Base-by-base conservation (phyloP, 352 stramenopile species). In the Globisporangium orthogonon region DNA sequence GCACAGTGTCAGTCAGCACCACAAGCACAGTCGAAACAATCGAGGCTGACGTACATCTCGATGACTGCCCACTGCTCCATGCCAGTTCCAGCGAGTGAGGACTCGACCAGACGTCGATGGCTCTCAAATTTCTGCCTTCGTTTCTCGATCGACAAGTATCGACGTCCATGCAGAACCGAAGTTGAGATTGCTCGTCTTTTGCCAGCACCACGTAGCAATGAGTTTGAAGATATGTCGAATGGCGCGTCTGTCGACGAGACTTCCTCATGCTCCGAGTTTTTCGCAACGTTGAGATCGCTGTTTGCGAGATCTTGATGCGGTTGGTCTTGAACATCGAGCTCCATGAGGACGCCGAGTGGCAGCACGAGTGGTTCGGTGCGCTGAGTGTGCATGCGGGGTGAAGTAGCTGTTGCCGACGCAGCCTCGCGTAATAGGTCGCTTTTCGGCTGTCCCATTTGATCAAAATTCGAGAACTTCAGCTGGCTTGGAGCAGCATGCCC, bases 11-110 rank as follows among this genome's bases (percentile, higher is more conserved):
- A 56, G 43, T 45, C 7, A 15, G 3, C 15, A 1, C 11, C 29
- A 14, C 58, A 50, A 28, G 10, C 6, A 14, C 9, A 45, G 29
- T 5, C 3, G 4, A 14, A 29, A 40, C n/a, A 10, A 31, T 4
- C 17, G 28, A n/a, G 23, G 2, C 1, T 2, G 17, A 77, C 75
- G 51, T 54, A 86, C 78, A 87, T 77, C 62, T 89, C 78, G 50
- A 89, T 78, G 23, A 89, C 69, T 4, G 65, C 67, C 39, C 52
- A 70, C 59, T 89, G 78, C 37, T 78, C 43, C 74, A 87, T 83
- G 17, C 76, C 76, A 2, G 76, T 80, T 7, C 76, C 68, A 30
- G 73, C 60, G 3, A 89, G 52, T 3, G 78, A 85, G 28, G 78
- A 65, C 47, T 89, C 78, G 1, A 76, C 78, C 30, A 89, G 62